Conservation (phyloP, 148 eudicot species). For the Fagopyrum homotropicum region DNA sequence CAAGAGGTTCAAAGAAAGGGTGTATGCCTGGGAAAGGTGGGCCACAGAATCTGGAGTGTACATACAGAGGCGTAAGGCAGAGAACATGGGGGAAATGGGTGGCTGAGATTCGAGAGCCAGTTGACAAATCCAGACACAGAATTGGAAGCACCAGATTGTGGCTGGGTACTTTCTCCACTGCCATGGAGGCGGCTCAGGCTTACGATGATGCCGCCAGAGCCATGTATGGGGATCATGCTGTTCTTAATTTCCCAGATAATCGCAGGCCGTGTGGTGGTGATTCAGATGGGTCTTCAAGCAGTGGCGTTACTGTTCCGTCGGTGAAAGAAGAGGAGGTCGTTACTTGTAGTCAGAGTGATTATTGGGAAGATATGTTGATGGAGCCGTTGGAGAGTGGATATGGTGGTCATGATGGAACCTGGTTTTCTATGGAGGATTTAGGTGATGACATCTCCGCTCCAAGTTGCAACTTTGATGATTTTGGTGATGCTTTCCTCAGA, state of each 20-base stretch:
- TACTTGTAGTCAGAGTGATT: constrained; percentile 13
- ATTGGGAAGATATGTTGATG: constrained; percentile 24
- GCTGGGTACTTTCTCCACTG: constrained; percentile 43
- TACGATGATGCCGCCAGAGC: constrained; percentile 47
- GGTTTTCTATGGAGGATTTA: constrained; percentile 13
- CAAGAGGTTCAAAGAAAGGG: constrained; percentile 42
- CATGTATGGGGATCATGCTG: constrained; percentile 41
- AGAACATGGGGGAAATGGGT: constrained; percentile 62
- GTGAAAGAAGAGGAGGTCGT: not conserved
- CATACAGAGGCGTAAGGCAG: constrained; percentile 40
- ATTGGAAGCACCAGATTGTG: constrained; percentile 30
- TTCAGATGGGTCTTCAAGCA: constrained; percentile 9
- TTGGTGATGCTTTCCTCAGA: not conserved
- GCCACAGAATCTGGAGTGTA: constrained; percentile 37
- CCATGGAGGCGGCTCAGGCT: constrained; percentile 39
- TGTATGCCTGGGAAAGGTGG: constrained; percentile 56
- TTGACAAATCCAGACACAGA: constrained; percentile 13
- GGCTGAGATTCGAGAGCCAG: constrained; percentile 47
- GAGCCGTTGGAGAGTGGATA: constrained; percentile 16
- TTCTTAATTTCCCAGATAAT: constrained; percentile 36
- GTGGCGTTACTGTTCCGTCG: not conserved
- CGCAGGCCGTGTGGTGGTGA: not conserved
- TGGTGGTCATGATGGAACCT: not conserved
- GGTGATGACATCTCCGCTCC: not conserved
- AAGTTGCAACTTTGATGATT: not conserved